phyloP scores from a whole-genome alignment of 148 eudicot genomes.

The Fallopia convolvulus region DNA sequence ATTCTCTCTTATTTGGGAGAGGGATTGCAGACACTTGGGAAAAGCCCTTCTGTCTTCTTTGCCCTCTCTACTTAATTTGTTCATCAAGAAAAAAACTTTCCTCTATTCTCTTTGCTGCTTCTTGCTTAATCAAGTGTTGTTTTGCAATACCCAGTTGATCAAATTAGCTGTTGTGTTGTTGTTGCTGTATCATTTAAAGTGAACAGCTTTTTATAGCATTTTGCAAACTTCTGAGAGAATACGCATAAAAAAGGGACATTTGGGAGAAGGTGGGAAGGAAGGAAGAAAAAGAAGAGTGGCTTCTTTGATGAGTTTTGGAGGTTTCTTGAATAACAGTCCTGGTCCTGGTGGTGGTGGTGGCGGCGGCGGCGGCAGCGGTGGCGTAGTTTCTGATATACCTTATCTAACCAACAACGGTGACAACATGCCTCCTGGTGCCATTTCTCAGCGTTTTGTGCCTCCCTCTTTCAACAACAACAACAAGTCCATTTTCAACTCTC shows the following conservation, averaged over 20 bases:
- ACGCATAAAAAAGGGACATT: neutral
- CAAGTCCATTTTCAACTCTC: conserved; percentile 75
- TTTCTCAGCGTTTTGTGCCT: conserved; percentile 43
- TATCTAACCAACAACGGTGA: conserved; percentile 20
- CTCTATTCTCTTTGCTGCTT: conserved; percentile 65
- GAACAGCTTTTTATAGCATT: conserved; percentile 14
- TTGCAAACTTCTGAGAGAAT: neutral
- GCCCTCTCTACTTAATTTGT: conserved; percentile 24
- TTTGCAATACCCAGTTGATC: neutral
- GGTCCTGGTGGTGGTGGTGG: conserved; percentile 25
- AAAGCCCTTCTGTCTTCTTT: conserved; percentile 73
- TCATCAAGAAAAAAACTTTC: neutral
- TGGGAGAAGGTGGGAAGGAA: conserved; percentile 6
- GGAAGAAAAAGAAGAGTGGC: neutral
- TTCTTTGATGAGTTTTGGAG: conserved; percentile 88
- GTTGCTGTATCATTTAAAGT: neutral
- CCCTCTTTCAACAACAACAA: conserved; percentile 32
- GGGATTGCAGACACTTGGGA: conserved; percentile 88
- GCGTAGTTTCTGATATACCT: conserved; percentile 38
- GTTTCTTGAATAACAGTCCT: conserved; percentile 55
- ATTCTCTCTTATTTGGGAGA: conserved; percentile 24
- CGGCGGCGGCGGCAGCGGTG: conserved; percentile 31
- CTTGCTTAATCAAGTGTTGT: neutral
- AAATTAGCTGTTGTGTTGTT: neutral
- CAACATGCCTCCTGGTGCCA: conserved; percentile 49